These are phyloP conservation scores for Thalassiosira tumida DNA, from an alignment of 352 stramenopile species.

Conservation along the genomic window DNA sequence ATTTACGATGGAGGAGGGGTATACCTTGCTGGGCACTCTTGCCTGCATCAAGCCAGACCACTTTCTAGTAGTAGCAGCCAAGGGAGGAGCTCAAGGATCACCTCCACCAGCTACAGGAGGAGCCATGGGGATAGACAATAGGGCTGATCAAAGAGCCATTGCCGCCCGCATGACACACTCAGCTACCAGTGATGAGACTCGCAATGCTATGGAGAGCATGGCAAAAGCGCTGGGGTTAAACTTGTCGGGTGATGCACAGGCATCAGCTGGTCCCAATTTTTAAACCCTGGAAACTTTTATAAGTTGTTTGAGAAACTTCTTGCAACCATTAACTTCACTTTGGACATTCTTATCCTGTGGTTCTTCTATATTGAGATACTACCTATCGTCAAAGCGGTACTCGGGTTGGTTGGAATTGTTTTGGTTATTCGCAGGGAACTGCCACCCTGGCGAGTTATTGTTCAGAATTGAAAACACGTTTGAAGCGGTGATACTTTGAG, in stretches of 20 bases:
- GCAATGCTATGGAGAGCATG: neutral
- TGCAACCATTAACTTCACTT: neutral
- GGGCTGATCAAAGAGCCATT: neutral
- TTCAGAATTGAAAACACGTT: neutral
- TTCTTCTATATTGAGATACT: neutral
- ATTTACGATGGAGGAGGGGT: neutral
- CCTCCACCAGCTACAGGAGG: neutral
- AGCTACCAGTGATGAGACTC: neutral
- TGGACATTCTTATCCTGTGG: neutral
- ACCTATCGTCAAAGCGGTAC: neutral
- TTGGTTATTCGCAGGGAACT: neutral
- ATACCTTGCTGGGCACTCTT: neutral
- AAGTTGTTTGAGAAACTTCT: no score
- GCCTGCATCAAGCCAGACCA: neutral
- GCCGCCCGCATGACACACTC: neutral
- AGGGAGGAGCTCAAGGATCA: neutral
- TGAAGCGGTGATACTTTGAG: neutral
- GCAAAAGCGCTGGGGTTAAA: neutral
- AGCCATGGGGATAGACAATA: neutral
- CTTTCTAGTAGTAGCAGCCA: neutral
- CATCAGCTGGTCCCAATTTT: neutral
- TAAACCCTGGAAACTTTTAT: neutral
- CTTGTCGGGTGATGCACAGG: neutral
- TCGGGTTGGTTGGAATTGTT: neutral
- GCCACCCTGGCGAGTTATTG: neutral